Evolutionary conservation across 768 basidiomycete genomes (phyloP).

Genomic region (Baorangia bicolor): DNA sequence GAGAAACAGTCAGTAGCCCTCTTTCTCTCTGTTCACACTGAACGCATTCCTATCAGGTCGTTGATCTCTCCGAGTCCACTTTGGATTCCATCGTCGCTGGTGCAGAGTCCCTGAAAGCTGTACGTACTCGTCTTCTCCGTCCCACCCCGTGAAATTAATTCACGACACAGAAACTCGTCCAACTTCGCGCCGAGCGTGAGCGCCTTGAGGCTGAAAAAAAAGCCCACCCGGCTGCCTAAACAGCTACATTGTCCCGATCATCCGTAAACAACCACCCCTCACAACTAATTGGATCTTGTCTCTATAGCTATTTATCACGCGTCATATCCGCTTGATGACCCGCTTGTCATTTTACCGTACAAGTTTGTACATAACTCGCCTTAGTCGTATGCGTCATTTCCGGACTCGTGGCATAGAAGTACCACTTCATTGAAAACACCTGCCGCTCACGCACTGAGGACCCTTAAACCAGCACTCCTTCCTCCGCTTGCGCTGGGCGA

Average conservation of each 20-base stretch:
- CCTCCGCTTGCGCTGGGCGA: slow-evolving; percentile 22
- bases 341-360: background rate
- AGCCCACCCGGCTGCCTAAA: slow-evolving; percentile 29
- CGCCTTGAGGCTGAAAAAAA: slow-evolving; percentile 50
- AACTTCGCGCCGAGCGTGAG: slow-evolving; percentile 29
- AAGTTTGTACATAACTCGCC: background rate
- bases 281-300: slow-evolving; percentile 31
- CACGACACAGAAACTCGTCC: slow-evolving; percentile 32
- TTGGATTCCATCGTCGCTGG: slow-evolving; percentile 58
- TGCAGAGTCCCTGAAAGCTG: slow-evolving; percentile 59
- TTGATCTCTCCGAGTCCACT: slow-evolving; percentile 65
- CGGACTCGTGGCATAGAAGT: background rate
- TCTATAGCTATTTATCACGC: slow-evolving; percentile 10
- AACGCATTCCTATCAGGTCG: slow-evolving; percentile 40
- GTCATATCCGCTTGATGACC: background rate
- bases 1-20: slow-evolving; percentile 43
- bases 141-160: background rate
- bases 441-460: background rate
- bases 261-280: slow-evolving; percentile 24
- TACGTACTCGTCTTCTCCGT: slow-evolving; percentile 32
- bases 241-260: slow-evolving; percentile 6
- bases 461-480: slow-evolving; percentile 15
- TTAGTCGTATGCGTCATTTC: background rate
- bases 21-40: background rate
- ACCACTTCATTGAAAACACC: background rate